A percentile compares a stretch with the other conserved stretches of the same genome.
phyloP scores from a whole-genome alignment of 73 alveolate genomes.

The Paramecium octaurelia region DNA sequence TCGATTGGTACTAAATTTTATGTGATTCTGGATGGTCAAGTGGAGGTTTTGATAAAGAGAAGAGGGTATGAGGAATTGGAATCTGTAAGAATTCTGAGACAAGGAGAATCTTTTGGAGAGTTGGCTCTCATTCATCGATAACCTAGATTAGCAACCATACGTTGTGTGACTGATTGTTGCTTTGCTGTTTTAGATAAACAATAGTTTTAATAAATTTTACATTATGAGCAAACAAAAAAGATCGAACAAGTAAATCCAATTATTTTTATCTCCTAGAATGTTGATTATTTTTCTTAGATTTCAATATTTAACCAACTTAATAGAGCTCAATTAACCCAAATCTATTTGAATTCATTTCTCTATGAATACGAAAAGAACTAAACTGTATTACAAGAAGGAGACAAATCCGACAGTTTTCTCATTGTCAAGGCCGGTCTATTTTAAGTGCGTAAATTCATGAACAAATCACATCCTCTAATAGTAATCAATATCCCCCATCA shows the following conservation, averaged over 20 bases:
- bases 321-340: neutral
- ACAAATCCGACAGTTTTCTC: neutral
- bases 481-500: neutral
- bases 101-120: conserved; percentile 60
- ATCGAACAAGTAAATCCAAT: neutral
- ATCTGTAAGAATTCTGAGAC: neutral
- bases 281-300: neutral
- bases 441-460: neutral
- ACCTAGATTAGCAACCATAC: conserved; percentile 51
- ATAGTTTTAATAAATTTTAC: conserved; percentile 10
- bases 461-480: neutral
- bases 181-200: conserved; percentile 55
- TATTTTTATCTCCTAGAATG: neutral
- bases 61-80: conserved; percentile 15
- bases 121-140: conserved; percentile 37
- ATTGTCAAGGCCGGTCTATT: neutral
- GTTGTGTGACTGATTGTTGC: conserved; percentile 36
- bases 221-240: neutral
- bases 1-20: conserved; percentile 38
- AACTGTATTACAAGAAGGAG: neutral
- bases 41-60: conserved; percentile 20
- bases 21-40: conserved; percentile 35
- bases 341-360: neutral
- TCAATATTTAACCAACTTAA: neutral
- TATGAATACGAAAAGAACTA: neutral